Evolutionary conservation across 129 eudicot genomes (phyloP).

Genomic region (Pittosporum tobira): DNA sequence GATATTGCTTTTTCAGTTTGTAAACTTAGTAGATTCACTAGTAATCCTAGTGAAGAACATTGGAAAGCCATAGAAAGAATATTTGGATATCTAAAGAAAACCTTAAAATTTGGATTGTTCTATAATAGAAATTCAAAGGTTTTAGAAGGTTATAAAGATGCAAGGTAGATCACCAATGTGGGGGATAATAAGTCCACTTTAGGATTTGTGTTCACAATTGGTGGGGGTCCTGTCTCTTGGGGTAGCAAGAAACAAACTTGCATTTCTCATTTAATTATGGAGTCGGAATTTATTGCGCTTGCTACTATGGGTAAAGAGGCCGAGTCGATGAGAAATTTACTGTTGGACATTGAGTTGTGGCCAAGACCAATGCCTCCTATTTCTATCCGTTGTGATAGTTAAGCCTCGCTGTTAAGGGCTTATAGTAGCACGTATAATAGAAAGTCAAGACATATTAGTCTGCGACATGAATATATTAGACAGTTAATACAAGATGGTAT

Average conservation of each 20-base stretch:
- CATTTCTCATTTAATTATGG: conserved; percentile 3
- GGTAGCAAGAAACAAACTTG: not conserved
- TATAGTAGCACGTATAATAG: too few relatives aligned
- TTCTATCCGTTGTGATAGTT: too few relatives aligned
- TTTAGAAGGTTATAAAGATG: not conserved
- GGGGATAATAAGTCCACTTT: not conserved
- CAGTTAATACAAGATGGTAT: too few relatives aligned
- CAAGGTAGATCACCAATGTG: not conserved
- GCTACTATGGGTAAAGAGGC: not conserved
- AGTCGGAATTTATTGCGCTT: not conserved
- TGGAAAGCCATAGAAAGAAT: conserved; percentile 7
- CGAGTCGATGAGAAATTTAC: not conserved
- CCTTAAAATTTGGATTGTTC: not conserved
- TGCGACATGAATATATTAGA: too few relatives aligned
- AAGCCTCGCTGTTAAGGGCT: too few relatives aligned
- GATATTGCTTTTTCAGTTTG: not conserved
- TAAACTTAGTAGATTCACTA: not conserved
- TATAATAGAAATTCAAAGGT: not conserved
- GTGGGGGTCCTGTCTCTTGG: conserved; percentile 2
- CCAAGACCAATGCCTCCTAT: not conserved
- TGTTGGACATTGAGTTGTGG: not conserved
- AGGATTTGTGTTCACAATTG: conserved; percentile 2
- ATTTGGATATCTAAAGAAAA: not conserved
- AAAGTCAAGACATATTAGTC: too few relatives aligned
- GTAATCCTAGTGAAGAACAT: not conserved